Conservation (phyloP, 352 stramenopile genomes). For the Globisporangium iwayamae region DNA sequence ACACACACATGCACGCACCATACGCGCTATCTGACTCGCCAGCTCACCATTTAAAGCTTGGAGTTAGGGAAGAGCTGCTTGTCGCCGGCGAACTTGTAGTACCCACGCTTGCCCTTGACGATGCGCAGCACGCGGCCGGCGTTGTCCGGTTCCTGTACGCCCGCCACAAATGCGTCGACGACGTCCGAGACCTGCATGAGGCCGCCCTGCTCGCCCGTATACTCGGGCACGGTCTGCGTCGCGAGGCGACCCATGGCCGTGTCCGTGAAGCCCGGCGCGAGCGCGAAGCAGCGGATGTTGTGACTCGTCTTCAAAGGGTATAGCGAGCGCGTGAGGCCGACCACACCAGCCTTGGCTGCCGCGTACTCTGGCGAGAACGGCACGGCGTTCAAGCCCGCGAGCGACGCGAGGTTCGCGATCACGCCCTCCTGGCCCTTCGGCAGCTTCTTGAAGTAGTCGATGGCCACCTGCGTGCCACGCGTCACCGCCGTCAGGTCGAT, state of each 20-base stretch:
- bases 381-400: slow-evolving; percentile 50
- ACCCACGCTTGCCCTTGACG: slow-evolving; percentile 40
- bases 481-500: slow-evolving; percentile 73
- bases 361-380: slow-evolving; percentile 65
- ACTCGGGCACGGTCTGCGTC: slow-evolving; percentile 29
- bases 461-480: slow-evolving; percentile 62
- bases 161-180: slow-evolving; percentile 50
- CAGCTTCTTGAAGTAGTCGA: slow-evolving; percentile 55
- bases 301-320: slow-evolving; percentile 52
- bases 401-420: slow-evolving; percentile 67
- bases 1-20: background rate
- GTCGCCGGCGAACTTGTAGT: slow-evolving; percentile 66
- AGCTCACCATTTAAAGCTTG: slow-evolving; percentile 25
- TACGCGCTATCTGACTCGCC: background rate
- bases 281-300: slow-evolving; percentile 68
- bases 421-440: slow-evolving; percentile 60
- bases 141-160: slow-evolving; percentile 51
- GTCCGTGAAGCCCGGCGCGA: slow-evolving; percentile 68
- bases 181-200: slow-evolving; percentile 40
- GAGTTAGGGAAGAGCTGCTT: slow-evolving; percentile 65
- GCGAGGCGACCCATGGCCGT: slow-evolving; percentile 59
- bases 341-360: slow-evolving; percentile 69
- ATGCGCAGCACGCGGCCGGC: slow-evolving; percentile 58
- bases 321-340: slow-evolving; percentile 69
- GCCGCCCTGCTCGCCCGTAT: slow-evolving; percentile 51